Evolutionary conservation across 805 yeast species (phyloP), one percentile per base, ranked within the genome.

Genomic region (Komagataella mondaviorum): DNA sequence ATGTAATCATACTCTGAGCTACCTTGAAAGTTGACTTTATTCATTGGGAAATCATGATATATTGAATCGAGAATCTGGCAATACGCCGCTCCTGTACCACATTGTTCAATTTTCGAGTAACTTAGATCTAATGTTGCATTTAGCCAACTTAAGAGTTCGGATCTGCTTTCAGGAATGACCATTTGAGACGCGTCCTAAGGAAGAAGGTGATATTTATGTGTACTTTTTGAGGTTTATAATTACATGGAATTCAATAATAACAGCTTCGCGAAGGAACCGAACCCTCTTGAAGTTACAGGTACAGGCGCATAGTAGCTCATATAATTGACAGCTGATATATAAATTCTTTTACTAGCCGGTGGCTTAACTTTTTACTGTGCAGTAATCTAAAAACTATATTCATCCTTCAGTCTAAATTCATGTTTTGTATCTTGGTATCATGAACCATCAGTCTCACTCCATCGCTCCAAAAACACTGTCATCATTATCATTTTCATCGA

Each of bases 31-130:
- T 79, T 83, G 51, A 91, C 95, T 58, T 83, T 79, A 49, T 69
- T 61, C 83, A 91, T 77, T 1, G 96, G 93, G 17, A 93, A 75
- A 57, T 88, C 96, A 7, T 84, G 81, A 59, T 73, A 86, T 17
- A 93, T 81, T 6, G 89, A 79, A 65, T 93, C 97, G 71, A 91
- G 73, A 45, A 93, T 76, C 69, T 90, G 96, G 65, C 97, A 89
- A 63, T 88, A 91, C 1, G 88, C 91, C 1, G 96, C 96, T 2
- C 99, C 99, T 2, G 85, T 79, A 16, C 99, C 99, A 62, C 96
- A 83, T 65, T 90, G 90, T 63, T 93, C 99, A 1, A 93, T 84
- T 62, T 85, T 88, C 44, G 80, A 72, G 59, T 86, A 78, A 55
- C 80, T 71, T 46, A 89, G 66, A 47, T 76, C 76, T 48, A 88